Base-by-base conservation (phyloP, 2,329 filamentous ascomycete genomes). In the Dactylellina drechsleri region DNA sequence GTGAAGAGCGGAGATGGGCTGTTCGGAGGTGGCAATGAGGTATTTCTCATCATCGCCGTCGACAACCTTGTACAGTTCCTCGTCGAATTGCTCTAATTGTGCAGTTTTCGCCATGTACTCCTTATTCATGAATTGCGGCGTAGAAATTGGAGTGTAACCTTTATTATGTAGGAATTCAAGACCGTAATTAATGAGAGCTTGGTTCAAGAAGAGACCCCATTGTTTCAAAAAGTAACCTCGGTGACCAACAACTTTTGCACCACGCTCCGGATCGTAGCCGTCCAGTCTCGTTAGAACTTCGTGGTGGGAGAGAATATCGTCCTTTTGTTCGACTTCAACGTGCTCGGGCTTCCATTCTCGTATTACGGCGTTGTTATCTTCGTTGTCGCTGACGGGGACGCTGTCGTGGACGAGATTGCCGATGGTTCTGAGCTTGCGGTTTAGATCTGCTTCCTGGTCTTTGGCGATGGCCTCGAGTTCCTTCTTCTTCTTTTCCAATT, bases 101-200 rank as follows among this genome's bases (percentile, higher is more conserved):
- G 95, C 95, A 0, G 95, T 99, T 86, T 98, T 98, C 75, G 91
- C 93, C 95, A 99, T 99, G 82, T 92, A 90, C 59, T 96, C 92
- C 82, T 92, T 91, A 77, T 94, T 87, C 92, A 98, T 97, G 85
- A 99, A 96, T 81, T 92, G 93, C 1, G 93, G 93, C 1, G 94
- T 91, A 81, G 95, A 92, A 78, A 94, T 88, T 6, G 92, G 90
- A 31, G 87, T 92, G 83, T 93, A 96, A 67, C 91, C 93, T 82
- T 90, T 91, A 82, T 50, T 66, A 16, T 88, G 88, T 66, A 98
- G 88, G 82, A 96, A 98, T 80, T 96, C 91, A 56, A 97, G 85
- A 62, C 93, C 94, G 81, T 98, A 99, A 84, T 97, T 97, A 83
- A 97, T 90, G 60, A 99, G 86, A 0, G 95, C 95, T 81, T 95